A percentile compares a stretch with the other conserved stretches of the same genome.
These are phyloP conservation scores for Cornus kousa DNA, from an alignment of 148 eudicot species.

Conservation along the genomic window DNA sequence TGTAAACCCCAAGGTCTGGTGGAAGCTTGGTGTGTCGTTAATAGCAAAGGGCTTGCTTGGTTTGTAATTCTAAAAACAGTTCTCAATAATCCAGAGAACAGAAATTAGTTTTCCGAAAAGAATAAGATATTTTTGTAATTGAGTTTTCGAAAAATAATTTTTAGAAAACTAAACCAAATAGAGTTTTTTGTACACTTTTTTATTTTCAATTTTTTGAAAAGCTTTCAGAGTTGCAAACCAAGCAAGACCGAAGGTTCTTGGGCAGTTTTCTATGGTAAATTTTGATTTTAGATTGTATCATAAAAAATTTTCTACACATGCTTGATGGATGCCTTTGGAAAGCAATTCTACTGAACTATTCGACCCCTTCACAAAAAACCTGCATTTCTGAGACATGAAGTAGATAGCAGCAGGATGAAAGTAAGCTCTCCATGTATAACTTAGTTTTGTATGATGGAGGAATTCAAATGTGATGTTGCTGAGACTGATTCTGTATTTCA, in stretches of 20 bases:
- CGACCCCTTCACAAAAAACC: not conserved
- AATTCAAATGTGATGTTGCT: too few relatives aligned
- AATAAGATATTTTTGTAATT: too few relatives aligned
- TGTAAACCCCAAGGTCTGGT: slow-evolving; percentile 34
- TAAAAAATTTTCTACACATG: not conserved
- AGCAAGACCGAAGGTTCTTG: slow-evolving; percentile 21
- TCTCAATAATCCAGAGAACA: too few relatives aligned
- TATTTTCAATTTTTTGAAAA: too few relatives aligned
- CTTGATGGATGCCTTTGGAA: not conserved
- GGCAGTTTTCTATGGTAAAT: slow-evolving; percentile 29
- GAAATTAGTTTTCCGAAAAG: too few relatives aligned
- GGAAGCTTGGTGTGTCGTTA: slow-evolving; percentile 61
- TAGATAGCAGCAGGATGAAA: not conserved
- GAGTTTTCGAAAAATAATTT: too few relatives aligned
- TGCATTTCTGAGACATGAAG: not conserved
- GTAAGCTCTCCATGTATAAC: slow-evolving; percentile 8
- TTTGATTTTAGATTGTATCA: slow-evolving; percentile 22
- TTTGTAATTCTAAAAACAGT: too few relatives aligned
- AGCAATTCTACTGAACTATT: not conserved
- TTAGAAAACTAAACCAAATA: too few relatives aligned
- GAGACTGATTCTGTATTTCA: too few relatives aligned
- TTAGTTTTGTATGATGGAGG: not conserved
- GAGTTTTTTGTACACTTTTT: too few relatives aligned
- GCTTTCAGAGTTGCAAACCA: too few relatives aligned
- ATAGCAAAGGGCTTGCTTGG: slow-evolving; percentile 21